Conservation (phyloP, 208 protist species). For the Leishmania martiniquensis region DNA sequence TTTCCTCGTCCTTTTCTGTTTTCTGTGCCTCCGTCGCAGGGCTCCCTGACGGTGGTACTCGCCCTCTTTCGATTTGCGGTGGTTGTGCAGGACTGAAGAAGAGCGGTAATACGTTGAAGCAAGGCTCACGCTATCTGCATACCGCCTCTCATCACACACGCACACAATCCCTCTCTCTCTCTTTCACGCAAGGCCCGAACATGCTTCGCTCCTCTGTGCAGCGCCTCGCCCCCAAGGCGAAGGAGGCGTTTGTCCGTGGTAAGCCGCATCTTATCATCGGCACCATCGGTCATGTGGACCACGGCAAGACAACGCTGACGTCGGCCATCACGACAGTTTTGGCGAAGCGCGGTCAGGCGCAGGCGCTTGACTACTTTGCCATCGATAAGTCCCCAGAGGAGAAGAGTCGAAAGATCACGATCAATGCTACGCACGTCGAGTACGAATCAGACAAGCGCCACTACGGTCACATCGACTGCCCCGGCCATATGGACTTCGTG, state of each 20-base stretch:
- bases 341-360: slow-evolving; percentile 80
- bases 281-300: slow-evolving; percentile 99
- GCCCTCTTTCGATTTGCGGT: background rate
- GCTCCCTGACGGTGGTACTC: background rate
- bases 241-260: slow-evolving; percentile 92
- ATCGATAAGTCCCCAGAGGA: slow-evolving; percentile 99
- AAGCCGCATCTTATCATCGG: slow-evolving; percentile 99
- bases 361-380: slow-evolving; percentile 96
- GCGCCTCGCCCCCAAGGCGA: slow-evolving; percentile 35
- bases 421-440: slow-evolving; percentile 98
- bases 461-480: slow-evolving; percentile 99
- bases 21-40: background rate
- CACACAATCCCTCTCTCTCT: background rate
- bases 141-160: background rate
- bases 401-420: slow-evolving; percentile 99
- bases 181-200: background rate
- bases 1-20: background rate
- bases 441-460: slow-evolving; percentile 99
- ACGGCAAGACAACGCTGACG: slow-evolving; percentile 99
- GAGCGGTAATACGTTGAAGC: background rate
- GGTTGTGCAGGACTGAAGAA: background rate
- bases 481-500: slow-evolving; percentile 99
- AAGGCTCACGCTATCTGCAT: background rate
- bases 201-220: slow-evolving; percentile 44
- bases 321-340: slow-evolving; percentile 98